Base-by-base conservation (phyloP, 129 eudicot genomes). In the Chrysanthemum seticuspe region DNA sequence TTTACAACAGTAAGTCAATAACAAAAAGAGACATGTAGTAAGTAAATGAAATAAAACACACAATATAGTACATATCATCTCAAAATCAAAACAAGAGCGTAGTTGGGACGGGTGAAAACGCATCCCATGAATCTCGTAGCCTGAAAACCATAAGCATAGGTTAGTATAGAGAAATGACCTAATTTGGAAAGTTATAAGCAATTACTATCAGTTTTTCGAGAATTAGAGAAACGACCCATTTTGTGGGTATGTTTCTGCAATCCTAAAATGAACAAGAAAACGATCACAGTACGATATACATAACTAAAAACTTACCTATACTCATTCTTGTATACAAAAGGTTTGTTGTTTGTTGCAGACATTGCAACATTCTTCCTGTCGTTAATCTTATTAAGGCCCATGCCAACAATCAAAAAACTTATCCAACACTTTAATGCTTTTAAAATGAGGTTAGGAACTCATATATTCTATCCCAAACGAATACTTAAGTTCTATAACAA, bases 61-160 rank as follows among this genome's bases (percentile, higher is more conserved):
- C 66, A 57, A 7, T 6, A 15, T 13, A 34, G n/a, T 25, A 3
- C 29, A 3, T 34, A 15, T 48, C 6, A 52, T 62, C 27, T 73
- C 64, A 13, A 18, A 40, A n/a, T 47, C 56, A 81, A 65, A 71
- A 72, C 9, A 81, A 18, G 72, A 76, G 61, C 31, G 72, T 10
- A 2, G 75, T 5, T n/a, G 82, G 61, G 9, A 74, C 25, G 5
- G 70, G 75, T 61, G 76, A 65, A 25, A 34, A 19, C 74, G 65
- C n/a, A 52, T 60, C 67, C 74, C 74, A 81, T 2, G 78, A 63
- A 58, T 59, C 78, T 71, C 60, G 74, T 49, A 64, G 75, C 75
- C 85, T 76, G 85, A 67, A 81, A 81, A 34, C 40, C 40, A 34
- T 34, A n/a, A 65, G 18, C 53, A 15, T 15, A 44, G 21, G 25